Evolutionary conservation across 2,329 filamentous ascomycete genomes (phyloP), one percentile per base, ranked within the genome.

Genomic region (Lecanicillium sp.): DNA sequence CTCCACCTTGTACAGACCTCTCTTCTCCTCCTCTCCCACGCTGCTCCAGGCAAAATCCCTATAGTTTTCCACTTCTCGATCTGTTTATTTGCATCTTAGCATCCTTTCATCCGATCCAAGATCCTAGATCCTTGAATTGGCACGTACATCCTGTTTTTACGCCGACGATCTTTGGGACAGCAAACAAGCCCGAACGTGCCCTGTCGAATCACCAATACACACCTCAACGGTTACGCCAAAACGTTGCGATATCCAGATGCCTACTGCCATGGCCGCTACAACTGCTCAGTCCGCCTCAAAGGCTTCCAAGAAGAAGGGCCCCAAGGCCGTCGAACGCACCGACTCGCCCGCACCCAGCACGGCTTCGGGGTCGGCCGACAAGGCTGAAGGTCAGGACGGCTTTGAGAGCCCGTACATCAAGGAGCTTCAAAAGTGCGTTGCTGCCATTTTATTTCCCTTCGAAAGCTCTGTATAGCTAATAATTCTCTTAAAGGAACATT

Each of bases 401-500:
- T 68, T 67, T 45, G 89, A 95, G 58, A 88, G 77, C 53, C 70
- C 80, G 29, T 88, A 90, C 64, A 74, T 95, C 57, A 87, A 80
- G 58, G 90, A 96, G 59, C 72, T 96, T 35, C 80, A 90, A 57
- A 95, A 94, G 89, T 95, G 68, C 58, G 80, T 58, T 25, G 22
- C 29, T 25, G 22, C 22, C 11, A 25, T 11, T 11, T 25, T 25
- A 7, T n/a, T n/a, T n/a, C n/a, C n/a, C n/a, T n/a, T n/a, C 27
- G n/a, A 29, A 9, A n/a, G 27, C 27, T n/a, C 29, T 16, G 7
- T 8, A 8, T 6, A 31, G 29, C 29, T 31, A 31, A 31, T 6
- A 6, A 5, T 12, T 20, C 15, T 25, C 17, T 35, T 43, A 17
- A 49, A 95, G 88, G 73, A 87, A 78, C 62, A 85, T 95, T 52